Evolutionary conservation across 2,329 filamentous ascomycete genomes (phyloP), one percentile per base, ranked within the genome.

Genomic region (Fusarium transvaalense): DNA sequence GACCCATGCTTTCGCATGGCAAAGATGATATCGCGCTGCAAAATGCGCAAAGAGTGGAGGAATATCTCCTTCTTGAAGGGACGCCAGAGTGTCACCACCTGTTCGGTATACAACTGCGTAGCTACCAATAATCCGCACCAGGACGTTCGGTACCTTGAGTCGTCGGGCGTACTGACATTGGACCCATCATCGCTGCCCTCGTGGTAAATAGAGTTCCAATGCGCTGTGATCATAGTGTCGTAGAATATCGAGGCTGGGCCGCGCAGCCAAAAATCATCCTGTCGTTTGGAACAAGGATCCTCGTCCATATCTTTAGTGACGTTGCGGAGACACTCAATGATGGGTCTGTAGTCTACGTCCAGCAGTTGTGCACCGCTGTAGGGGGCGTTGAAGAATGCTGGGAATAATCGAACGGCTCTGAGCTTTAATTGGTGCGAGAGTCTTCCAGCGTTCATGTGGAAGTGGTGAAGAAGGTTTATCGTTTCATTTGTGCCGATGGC

Each of bases 361-460:
- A 29, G 31, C 5, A 65, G 17, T 4, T 25, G 29, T 27, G 43
- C 34, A 0, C 61, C 55, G 1, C 25, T 48, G 3, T 47, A 6
- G 1, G 61, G 48, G 1, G 35, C 39, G 2, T 46, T 42, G 3
- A 65, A 66, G 34, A 65, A 65, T 15, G 46, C 43, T 4, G 62
- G 62, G 7, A 65, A 65, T 3, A 65, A 10, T 1, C 62, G 54
- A 21, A 65, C 39, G 2, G 54, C 54, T 5, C 61, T 65, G 5
- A 65, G 55, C 3, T 60, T 65, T n/a, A 65, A 38, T 0, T 25
- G 4, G 0, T 65, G 61, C 1, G 50, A 6, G 10, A 34, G 14
- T 2, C 39, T 32, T 0, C 55, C 61, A 2, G 64, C 19, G 4
- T 35, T 55, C 2, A 13, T 37, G 6, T 65, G 57, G 19, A 50